Conservation (phyloP, 441 rosid genomes). For the Adansonia grandidieri region DNA sequence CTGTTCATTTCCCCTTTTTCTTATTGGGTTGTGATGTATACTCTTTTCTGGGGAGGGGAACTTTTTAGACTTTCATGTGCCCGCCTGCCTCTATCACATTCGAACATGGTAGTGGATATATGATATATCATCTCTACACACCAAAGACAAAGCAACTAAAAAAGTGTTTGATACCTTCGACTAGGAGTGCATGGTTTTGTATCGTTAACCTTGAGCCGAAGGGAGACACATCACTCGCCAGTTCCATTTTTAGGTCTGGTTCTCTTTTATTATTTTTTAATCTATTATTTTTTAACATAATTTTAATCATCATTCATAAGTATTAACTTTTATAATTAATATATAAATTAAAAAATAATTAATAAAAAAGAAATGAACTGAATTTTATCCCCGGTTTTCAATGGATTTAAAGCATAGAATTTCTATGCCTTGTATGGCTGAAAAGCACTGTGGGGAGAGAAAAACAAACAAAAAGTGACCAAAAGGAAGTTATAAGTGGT, state of each 20-base stretch:
- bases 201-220: too few relatives aligned
- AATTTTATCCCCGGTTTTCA: neutral
- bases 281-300: too few relatives aligned
- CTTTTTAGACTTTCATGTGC: constrained; percentile 54
- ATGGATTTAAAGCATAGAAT: constrained; percentile 25
- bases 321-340: too few relatives aligned
- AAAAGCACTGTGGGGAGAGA: constrained; percentile 31
- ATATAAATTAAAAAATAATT: too few relatives aligned
- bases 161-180: too few relatives aligned
- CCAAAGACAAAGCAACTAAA: too few relatives aligned
- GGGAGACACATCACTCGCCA: too few relatives aligned
- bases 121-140: neutral
- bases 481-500: constrained; percentile 56
- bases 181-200: too few relatives aligned
- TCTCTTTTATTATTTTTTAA: too few relatives aligned
- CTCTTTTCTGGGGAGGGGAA: constrained; percentile 36
- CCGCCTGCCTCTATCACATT: constrained; percentile 48
- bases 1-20: constrained; percentile 36
- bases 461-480: constrained; percentile 63
- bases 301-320: too few relatives aligned
- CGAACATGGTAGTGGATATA: constrained; percentile 36
- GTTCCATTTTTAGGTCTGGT: too few relatives aligned
- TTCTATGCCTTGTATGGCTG: constrained; percentile 31
- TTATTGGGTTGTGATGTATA: constrained; percentile 41
- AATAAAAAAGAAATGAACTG: too few relatives aligned